Evolutionary conservation across 2,329 filamentous ascomycete species (phyloP), one percentile per base, ranked within the genome.

Genomic region (Claviceps purpurea): DNA sequence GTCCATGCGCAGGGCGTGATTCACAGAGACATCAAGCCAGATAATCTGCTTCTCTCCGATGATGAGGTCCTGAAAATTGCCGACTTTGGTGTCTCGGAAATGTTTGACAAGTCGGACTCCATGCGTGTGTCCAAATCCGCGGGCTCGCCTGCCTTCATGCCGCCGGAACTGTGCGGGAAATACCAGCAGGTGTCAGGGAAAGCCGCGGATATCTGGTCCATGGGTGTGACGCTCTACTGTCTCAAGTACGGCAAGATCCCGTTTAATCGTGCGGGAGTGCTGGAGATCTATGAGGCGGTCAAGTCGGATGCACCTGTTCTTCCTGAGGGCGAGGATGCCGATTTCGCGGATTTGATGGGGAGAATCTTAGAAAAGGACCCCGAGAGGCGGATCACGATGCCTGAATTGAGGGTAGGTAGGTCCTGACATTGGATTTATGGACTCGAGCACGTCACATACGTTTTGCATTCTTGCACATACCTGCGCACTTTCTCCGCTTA

Each of bases 11-110:
- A 97, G 68, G 90, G 91, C 7, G 87, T 97, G 58, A 87, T 96
- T 16, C 93, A 98, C 66, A 82, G 93, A 50, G 93, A 98, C 62
- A 96, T 98, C 71, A 98, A 98, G 68, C 93, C 93, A 0, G 93
- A 97, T 66, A 98, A 98, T 60, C 84, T 95, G 50, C 77, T 98
- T 7, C 73, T 98, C 41, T 95, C 89, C 0, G 79, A 84, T 39
- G 90, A 96, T 52, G 86, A 97, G 61, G 82, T 95, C n/a, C 78
- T 98, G 50, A 98, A 97, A 66, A 85, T 98, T 57, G 89, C 95
- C 50, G 93, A 97, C 67, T 98, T 98, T 73, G 93, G 93, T n/a
- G 93, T 97, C 7, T 97, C 91, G 1, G 91, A 98, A 64, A 96
- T 98, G 83, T 98, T 98, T 60, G 85, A 91, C 63, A 95, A 94